Evolutionary conservation across 306 rosid genomes (phyloP).

Genomic region (Trichosanthes cucumerina): DNA sequence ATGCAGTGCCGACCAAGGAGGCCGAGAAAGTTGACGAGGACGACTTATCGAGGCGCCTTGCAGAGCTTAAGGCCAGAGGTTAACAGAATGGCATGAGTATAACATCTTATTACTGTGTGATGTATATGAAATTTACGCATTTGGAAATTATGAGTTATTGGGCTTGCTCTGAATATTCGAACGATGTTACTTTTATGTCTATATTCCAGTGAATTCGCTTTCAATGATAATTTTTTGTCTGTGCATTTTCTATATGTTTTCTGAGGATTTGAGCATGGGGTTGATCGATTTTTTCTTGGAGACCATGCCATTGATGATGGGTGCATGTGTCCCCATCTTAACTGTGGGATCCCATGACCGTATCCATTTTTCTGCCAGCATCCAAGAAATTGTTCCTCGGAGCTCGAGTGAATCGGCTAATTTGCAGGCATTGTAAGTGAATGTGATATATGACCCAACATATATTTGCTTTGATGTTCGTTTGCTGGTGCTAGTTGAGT

Average conservation of each 20-base stretch:
- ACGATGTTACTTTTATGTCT: neutral
- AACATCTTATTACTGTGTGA: neutral
- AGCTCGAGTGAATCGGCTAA: neutral
- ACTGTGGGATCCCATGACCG: neutral
- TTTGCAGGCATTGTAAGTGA: neutral
- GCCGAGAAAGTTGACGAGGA: conserved; percentile 85
- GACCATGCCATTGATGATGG: neutral
- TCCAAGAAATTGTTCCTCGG: neutral
- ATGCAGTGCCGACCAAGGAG: conserved; percentile 78
- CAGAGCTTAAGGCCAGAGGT: conserved; percentile 97
- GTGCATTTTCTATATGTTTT: neutral
- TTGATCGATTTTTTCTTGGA: neutral
- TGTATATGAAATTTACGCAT: conserved; percentile 11
- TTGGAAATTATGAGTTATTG: neutral
- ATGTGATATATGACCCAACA: neutral
- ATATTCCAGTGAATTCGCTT: neutral
- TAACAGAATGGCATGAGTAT: conserved; percentile 11
- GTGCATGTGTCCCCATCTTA: neutral
- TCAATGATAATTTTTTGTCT: neutral
- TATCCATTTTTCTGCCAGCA: neutral
- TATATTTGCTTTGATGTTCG: neutral
- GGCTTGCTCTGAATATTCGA: neutral
- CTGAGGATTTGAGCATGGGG: neutral
- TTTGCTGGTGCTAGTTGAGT: neutral
- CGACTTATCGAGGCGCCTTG: conserved; percentile 80